Evolutionary conservation across 2,329 filamentous ascomycete genomes (phyloP), one percentile per base, ranked within the genome.

Genomic region (Fusarium staphyleae): DNA sequence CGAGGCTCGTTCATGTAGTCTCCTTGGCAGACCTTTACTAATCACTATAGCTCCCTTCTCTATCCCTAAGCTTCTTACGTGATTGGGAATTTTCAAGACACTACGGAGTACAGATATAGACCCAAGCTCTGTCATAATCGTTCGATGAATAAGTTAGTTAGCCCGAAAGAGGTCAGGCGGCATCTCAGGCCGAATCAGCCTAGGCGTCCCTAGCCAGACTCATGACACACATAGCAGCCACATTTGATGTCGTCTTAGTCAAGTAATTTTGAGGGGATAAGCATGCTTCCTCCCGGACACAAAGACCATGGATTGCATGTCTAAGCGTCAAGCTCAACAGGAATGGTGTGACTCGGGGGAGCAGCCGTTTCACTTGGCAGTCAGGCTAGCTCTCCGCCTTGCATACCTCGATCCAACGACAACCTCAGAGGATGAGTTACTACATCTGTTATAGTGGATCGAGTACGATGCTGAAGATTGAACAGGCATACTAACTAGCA

Each of bases 51-150:
- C 18, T 13, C 8, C 41, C 9, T 15, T 14, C 33, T 43, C 9
- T 8, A 36, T 30, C 22, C n/a, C 28, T 18, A 34, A 19, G 32
- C 22, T 34, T 39, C 19, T 50, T 42, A 16, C 53, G 39, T 18
- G 13, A 42, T 55, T 47, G 33, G 44, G 57, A 40, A 62, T 55
- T 51, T 18, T 19, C 8, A 36, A 36, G 52, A 61, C 48, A 58
- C 28, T 13, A 14, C 28, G 41, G 30, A 24, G 19, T 43, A 40
- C n/a, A n/a, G n/a, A n/a, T n/a, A n/a, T n/a, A 40, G 41, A 56
- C 19, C 32, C 28, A 19, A 14, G 19, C 41, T 44, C 14, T 34
- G 54, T 47, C 37, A 39, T 32, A 35, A 56, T 51, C 36, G 37
- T 56, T 36, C 22, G 33, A 55, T 34, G 22, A 44, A 29, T 36